Percentiles rank a stretch among this genome's conserved stretches.
phyloP scores from a whole-genome alignment of 2,329 filamentous ascomycete species.

The Albifimbria verrucaria region DNA sequence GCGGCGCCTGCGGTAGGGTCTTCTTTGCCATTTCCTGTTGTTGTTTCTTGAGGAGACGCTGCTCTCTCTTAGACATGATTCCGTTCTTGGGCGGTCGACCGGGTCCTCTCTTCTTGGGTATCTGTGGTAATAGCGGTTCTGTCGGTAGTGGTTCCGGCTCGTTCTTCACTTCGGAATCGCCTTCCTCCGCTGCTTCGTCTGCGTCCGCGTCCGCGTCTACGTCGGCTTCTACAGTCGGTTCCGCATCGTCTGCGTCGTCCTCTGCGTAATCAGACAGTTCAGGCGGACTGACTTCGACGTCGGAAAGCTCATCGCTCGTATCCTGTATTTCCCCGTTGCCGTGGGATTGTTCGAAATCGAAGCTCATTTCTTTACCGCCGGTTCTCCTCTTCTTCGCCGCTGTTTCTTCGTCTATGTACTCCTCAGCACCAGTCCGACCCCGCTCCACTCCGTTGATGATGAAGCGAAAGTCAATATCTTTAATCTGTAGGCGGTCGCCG shows the following conservation, averaged over 20 bases:
- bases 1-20: conserved; percentile 43
- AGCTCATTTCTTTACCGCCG: conserved; percentile 68
- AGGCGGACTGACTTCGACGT: conserved; percentile 37
- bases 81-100: conserved; percentile 82
- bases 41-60: conserved; percentile 59
- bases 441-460: conserved; percentile 61
- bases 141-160: conserved; percentile 27
- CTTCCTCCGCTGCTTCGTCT: conserved; percentile 19
- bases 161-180: conserved; percentile 21
- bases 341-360: conserved; percentile 65
- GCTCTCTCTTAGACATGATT: conserved; percentile 76
- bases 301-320: conserved; percentile 51
- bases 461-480: conserved; percentile 66
- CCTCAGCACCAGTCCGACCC: conserved; percentile 57
- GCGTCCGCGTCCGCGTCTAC: conserved; percentile 12
- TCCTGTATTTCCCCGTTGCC: conserved; percentile 54
- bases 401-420: conserved; percentile 47
- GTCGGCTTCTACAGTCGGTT: conserved; percentile 21
- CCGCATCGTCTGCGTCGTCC: conserved; percentile 29
- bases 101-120: conserved; percentile 69
- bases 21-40: conserved; percentile 48
- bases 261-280: conserved; percentile 37
- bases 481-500: conserved; percentile 67
- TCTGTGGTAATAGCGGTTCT: conserved; percentile 35
- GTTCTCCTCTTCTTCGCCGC: conserved; percentile 45